Conservation (phyloP, 1,284 basidiomycete genomes). For the Cryptococcus sp. region DNA sequence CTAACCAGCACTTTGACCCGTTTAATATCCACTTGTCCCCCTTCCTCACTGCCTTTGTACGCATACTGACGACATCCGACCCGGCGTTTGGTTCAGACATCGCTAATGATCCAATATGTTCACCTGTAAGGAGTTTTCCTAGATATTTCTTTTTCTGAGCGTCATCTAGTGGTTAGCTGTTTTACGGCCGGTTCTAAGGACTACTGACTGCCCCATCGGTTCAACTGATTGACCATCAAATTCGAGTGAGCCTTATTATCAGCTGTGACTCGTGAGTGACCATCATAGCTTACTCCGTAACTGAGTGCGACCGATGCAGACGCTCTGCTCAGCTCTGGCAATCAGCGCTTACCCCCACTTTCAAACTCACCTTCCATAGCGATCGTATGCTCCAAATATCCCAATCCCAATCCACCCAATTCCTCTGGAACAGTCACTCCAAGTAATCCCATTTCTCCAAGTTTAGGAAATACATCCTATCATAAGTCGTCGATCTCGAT, state of each 20-base stretch:
- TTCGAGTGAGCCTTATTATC: slow-evolving; percentile 70
- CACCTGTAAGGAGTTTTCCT: slow-evolving; percentile 71
- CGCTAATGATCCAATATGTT: slow-evolving; percentile 82
- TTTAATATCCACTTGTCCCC: slow-evolving; percentile 70
- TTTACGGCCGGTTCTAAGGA: too few relatives aligned
- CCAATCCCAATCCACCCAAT: slow-evolving; percentile 71
- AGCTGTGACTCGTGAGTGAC: not conserved
- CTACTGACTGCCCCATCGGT: slow-evolving; percentile 66
- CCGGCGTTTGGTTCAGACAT: slow-evolving; percentile 91
- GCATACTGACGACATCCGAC: slow-evolving; percentile 91
- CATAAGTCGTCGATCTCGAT: not conserved
- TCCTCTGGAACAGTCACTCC: slow-evolving; percentile 77
- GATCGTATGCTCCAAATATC: slow-evolving; percentile 82
- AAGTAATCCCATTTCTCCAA: slow-evolving; percentile 69
- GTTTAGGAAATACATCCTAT: slow-evolving; percentile 84
- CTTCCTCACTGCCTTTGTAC: slow-evolving; percentile 71
- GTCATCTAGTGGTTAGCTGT: slow-evolving; percentile 38
- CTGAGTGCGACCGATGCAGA: slow-evolving; percentile 87
- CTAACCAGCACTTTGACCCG: slow-evolving; percentile 88
- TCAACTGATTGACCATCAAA: slow-evolving; percentile 66
- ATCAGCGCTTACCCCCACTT: not conserved
- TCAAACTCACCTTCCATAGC: slow-evolving; percentile 69
- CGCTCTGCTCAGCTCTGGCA: slow-evolving; percentile 68
- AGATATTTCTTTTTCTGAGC: slow-evolving; percentile 84
- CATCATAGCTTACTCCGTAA: slow-evolving; percentile 58